Evolutionary conservation across 768 basidiomycete genomes (phyloP).

Genomic region (Gloeophyllum trabeum): DNA sequence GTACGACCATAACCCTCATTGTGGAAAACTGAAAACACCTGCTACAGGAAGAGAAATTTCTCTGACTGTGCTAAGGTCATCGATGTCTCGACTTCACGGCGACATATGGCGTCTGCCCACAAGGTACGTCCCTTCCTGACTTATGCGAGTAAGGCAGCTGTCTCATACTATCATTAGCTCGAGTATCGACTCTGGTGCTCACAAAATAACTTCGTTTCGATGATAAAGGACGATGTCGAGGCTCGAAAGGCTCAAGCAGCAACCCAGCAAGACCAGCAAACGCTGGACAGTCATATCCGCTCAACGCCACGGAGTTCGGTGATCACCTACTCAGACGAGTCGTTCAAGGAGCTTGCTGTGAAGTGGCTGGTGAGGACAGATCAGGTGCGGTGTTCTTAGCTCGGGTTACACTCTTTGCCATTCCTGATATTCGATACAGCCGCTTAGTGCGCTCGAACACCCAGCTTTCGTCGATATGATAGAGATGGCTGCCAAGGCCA

Average conservation of each 20-base stretch:
- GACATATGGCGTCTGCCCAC: neutral
- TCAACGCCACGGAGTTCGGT: conserved; percentile 9
- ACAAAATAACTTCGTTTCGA: conserved; percentile 17
- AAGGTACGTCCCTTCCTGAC: neutral
- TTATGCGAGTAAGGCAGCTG: neutral
- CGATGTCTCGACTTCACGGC: neutral
- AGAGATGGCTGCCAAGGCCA: conserved; percentile 22
- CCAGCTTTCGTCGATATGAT: conserved; percentile 23
- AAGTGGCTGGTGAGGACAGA: conserved; percentile 28
- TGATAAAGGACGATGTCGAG: conserved; percentile 14
- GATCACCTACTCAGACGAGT: conserved; percentile 17
- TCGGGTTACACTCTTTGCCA: neutral
- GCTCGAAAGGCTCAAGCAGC: conserved; percentile 8
- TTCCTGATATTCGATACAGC: conserved; percentile 8
- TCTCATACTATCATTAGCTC: neutral
- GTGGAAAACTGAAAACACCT: neutral
- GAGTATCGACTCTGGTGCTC: conserved; percentile 18
- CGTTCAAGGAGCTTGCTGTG: conserved; percentile 18
- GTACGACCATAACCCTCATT: neutral
- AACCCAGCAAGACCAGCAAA: conserved; percentile 5
- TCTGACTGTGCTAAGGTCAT: neutral
- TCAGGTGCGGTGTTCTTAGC: conserved; percentile 21
- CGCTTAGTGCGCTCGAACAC: conserved; percentile 21
- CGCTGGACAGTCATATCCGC: conserved; percentile 17
- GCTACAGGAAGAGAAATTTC: neutral